These are phyloP conservation scores for Penicillium sp. DNA, from an alignment of 2,329 filamentous ascomycete species.

Conservation along the genomic window DNA sequence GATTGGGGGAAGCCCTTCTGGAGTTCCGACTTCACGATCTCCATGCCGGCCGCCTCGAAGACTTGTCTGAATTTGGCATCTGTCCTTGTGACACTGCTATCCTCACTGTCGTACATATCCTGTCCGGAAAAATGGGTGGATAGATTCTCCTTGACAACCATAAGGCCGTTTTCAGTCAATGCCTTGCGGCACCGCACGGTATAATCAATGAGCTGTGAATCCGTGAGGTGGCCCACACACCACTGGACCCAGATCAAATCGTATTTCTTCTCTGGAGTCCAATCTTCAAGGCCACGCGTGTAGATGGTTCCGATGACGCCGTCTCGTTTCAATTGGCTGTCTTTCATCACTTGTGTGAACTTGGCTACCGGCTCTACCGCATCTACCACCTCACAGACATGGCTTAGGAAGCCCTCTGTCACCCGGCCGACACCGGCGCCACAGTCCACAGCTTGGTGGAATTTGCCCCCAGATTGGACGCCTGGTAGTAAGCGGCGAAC, in stretches of 20 bases:
- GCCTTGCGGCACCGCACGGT: conserved; percentile 52
- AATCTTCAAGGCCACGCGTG: conserved; percentile 66
- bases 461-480: conserved; percentile 9
- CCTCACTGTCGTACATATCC: conserved; percentile 66
- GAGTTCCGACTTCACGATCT: conserved; percentile 60
- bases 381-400: conserved; percentile 64
- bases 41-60: conserved; percentile 61
- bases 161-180: conserved; percentile 39
- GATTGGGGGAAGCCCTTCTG: conserved; percentile 62
- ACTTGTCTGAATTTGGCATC: conserved; percentile 62
- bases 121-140: conserved; percentile 43
- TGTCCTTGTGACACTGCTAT: conserved; percentile 68
- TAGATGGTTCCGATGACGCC: conserved; percentile 56
- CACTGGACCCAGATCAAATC: conserved; percentile 84
- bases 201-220: conserved; percentile 61
- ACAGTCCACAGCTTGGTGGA: conserved; percentile 46
- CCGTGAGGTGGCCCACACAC: conserved; percentile 76
- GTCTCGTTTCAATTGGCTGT: conserved; percentile 28
- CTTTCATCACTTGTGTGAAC: conserved; percentile 58
- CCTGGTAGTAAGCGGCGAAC: conserved; percentile 40
- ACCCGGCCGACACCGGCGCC: conserved; percentile 71
- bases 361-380: conserved; percentile 76
- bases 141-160: conserved; percentile 76
- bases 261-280: conserved; percentile 54
- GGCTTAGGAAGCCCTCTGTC: conserved; percentile 65